Evolutionary conservation across 176 grass and related monocot genomes (phyloP).

Genomic region (Saccharum spontaneum): DNA sequence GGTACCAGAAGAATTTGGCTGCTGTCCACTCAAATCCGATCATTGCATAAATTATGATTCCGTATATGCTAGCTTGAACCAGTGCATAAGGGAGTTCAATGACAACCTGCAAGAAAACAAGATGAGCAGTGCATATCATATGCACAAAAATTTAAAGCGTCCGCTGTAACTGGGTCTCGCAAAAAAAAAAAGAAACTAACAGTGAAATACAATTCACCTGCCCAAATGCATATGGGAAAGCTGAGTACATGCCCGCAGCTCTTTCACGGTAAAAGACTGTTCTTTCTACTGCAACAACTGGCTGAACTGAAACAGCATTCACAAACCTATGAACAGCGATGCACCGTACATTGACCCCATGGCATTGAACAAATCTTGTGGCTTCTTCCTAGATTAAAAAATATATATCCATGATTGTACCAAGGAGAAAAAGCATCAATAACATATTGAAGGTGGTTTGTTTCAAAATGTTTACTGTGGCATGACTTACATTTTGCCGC

Average conservation of each 20-base stretch:
- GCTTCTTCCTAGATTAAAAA: conserved; percentile 10
- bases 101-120: conserved; percentile 29
- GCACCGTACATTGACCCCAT: conserved; percentile 87
- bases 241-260: conserved; percentile 87
- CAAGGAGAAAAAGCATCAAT: conserved; percentile 26
- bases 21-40: conserved; percentile 83
- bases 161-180: background rate
- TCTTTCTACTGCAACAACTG: conserved; percentile 75
- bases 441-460: too few relatives aligned
- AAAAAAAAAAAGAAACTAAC: too few relatives aligned
- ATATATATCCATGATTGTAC: too few relatives aligned
- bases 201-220: conserved; percentile 41
- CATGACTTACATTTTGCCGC: conserved; percentile 61
- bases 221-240: conserved; percentile 92
- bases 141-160: conserved; percentile 9
- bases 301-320: conserved; percentile 69
- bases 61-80: conserved; percentile 57
- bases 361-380: conserved; percentile 73
- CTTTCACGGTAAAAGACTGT: conserved; percentile 90
- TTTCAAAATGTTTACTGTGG: background rate
- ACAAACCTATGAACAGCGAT: conserved; percentile 60
- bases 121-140: too few relatives aligned
- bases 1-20: conserved; percentile 81
- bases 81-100: conserved; percentile 83
- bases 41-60: conserved; percentile 76